phyloP scores from a whole-genome alignment of 208 protist species.

The Leishmania gerbilli region DNA sequence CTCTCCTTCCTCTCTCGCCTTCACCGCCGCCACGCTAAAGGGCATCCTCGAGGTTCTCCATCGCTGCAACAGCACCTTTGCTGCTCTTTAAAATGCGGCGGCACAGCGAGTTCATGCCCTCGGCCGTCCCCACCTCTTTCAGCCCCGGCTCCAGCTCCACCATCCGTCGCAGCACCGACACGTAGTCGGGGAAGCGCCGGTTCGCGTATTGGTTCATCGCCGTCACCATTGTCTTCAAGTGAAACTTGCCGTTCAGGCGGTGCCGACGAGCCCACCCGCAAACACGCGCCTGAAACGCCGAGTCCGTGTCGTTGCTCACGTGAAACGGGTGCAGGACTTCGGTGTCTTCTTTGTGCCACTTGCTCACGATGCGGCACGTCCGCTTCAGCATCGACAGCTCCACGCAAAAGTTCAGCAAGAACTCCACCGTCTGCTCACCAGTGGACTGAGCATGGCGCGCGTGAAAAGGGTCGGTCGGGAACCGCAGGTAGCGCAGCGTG shows the following conservation, averaged over 20 bases:
- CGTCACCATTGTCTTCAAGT: conserved; percentile 59
- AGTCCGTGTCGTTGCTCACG: conserved; percentile 30
- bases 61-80: neutral
- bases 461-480: conserved; percentile 55
- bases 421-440: conserved; percentile 51
- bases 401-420: conserved; percentile 63
- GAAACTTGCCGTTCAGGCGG: conserved; percentile 47
- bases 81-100: conserved; percentile 10
- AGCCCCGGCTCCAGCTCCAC: conserved; percentile 43
- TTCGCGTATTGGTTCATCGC: conserved; percentile 74
- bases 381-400: conserved; percentile 60
- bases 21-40: neutral
- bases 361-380: conserved; percentile 32
- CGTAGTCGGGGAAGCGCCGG: conserved; percentile 48
- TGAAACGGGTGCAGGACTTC: conserved; percentile 18
- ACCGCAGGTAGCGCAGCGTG: conserved; percentile 61
- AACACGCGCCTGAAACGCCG: conserved; percentile 51
- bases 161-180: conserved; percentile 34
- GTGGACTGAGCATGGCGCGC: conserved; percentile 52
- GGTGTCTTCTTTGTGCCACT: conserved; percentile 24
- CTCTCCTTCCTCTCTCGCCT: conserved; percentile 2
- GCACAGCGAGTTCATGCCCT: conserved; percentile 53
- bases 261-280: conserved; percentile 56
- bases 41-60: conserved; percentile 17
- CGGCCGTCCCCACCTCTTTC: conserved; percentile 54